Conservation (phyloP, 108 stramenopile genomes). For the Cyclotella baltica region DNA sequence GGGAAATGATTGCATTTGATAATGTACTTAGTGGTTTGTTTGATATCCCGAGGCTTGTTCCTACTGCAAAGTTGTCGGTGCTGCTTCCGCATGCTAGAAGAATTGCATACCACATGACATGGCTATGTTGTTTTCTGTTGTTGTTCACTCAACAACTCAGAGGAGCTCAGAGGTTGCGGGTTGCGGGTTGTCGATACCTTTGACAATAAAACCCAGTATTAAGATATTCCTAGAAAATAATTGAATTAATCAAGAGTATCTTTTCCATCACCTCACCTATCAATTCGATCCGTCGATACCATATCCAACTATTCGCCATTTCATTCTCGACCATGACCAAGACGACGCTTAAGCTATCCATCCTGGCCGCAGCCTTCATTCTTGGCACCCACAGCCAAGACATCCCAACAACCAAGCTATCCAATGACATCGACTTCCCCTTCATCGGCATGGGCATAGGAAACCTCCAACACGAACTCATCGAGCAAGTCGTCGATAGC, state of each 20-base stretch:
- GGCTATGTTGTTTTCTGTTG: too few relatives aligned
- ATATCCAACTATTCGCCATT: too few relatives aligned
- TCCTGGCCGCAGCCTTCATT: background rate
- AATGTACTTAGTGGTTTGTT: constrained; percentile 2
- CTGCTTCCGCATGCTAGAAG: constrained; percentile 2
- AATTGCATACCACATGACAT: constrained; percentile 7
- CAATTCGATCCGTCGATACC: too few relatives aligned
- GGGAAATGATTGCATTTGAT: background rate
- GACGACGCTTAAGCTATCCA: too few relatives aligned
- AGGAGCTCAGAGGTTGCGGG: too few relatives aligned
- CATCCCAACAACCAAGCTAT: background rate
- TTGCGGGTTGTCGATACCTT: too few relatives aligned
- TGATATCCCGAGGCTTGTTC: constrained; percentile 3
- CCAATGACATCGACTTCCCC: constrained; percentile 53
- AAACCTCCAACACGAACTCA: constrained; percentile 66
- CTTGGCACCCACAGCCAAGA: background rate
- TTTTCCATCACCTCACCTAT: too few relatives aligned
- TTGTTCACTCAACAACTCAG: too few relatives aligned
- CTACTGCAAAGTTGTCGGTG: constrained; percentile 14
- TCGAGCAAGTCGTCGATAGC: constrained; percentile 35
- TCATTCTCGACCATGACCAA: too few relatives aligned
- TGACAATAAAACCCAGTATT: too few relatives aligned
- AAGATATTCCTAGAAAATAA: too few relatives aligned
- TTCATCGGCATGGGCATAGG: constrained; percentile 86
- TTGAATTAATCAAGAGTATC: too few relatives aligned